These are phyloP conservation scores for Umbelopsis sp. DNA, from an alignment of 192 early-diverging fungal genomes.

Conservation along the genomic window DNA sequence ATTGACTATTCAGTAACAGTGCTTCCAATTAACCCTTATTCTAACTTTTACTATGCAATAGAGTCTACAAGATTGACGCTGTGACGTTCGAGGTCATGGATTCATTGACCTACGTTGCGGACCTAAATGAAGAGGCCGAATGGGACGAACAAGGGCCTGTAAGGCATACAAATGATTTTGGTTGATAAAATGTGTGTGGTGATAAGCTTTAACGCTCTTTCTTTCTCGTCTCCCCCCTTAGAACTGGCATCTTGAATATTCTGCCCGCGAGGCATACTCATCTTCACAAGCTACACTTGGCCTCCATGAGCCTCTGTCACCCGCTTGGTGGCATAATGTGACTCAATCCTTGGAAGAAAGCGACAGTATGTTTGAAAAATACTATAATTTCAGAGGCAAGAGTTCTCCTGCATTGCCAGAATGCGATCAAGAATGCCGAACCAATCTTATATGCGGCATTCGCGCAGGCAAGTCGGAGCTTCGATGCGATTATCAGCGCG, in stretches of 20 bases:
- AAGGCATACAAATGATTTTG: not conserved
- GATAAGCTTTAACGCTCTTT: not conserved
- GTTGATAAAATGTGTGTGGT: not conserved
- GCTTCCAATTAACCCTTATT: not conserved
- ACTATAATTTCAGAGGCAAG: conserved; percentile 43
- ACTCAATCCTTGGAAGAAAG: conserved; percentile 44
- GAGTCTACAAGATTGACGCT: conserved; percentile 56
- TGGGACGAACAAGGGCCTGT: conserved; percentile 41
- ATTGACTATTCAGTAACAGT: not conserved
- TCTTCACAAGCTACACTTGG: conserved; percentile 24
- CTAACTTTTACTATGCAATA: not conserved
- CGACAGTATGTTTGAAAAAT: conserved; percentile 42
- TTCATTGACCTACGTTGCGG: conserved; percentile 53
- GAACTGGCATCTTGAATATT: conserved; percentile 60
- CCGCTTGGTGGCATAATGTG: conserved; percentile 57
- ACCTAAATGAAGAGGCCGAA: conserved; percentile 41
- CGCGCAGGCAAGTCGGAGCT: conserved; percentile 40
- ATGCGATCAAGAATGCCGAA: conserved; percentile 28
- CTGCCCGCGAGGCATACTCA: conserved; percentile 44
- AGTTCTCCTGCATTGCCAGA: conserved; percentile 29
- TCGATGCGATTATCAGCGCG: conserved; percentile 38
- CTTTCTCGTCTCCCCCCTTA: conserved; percentile 1
- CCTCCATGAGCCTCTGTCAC: conserved; percentile 31
- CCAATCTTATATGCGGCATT: conserved; percentile 34
- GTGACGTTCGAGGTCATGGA: conserved; percentile 57